These are phyloP conservation scores for Ailanthus altissimus DNA, from an alignment of 345 rosid species.

Conservation along the genomic window DNA sequence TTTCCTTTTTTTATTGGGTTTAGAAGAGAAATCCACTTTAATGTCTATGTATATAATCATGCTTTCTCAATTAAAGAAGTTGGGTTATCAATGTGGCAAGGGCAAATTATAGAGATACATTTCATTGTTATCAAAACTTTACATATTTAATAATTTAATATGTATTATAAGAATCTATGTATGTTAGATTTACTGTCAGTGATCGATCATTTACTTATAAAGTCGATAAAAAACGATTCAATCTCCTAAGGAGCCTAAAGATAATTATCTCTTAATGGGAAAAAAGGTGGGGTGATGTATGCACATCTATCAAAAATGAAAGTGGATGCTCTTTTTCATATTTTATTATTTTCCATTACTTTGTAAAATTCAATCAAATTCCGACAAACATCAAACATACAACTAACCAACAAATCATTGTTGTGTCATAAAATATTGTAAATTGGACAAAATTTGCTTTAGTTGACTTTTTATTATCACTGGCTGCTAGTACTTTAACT, in stretches of 20 bases:
- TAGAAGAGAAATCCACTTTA: no score
- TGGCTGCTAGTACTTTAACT: conserved; percentile 8
- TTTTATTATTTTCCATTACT: not conserved
- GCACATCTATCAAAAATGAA: conserved; percentile 7
- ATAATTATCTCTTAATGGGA: conserved; percentile 4
- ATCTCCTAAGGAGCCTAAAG: not conserved
- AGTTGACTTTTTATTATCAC: conserved; percentile 21
- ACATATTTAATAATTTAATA: no score
- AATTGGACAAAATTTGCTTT: conserved; percentile 11
- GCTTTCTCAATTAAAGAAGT: no score
- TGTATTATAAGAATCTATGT: not conserved
- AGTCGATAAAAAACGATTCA: not conserved
- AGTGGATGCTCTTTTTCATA: not conserved
- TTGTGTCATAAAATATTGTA: not conserved
- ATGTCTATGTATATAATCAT: no score
- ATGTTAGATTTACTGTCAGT: not conserved
- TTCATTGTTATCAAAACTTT: no score
- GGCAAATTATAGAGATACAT: no score
- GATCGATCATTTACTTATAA: no score
- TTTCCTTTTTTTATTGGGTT: no score
- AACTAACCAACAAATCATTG: conserved; percentile 11
- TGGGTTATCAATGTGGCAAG: no score
- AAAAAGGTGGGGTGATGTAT: not conserved
- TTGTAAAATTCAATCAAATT: conserved; percentile 1
- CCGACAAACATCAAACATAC: conserved; percentile 8